These are phyloP conservation scores for Raddia guianensis DNA, from an alignment of 176 grass and related monocot species.

Conservation along the genomic window DNA sequence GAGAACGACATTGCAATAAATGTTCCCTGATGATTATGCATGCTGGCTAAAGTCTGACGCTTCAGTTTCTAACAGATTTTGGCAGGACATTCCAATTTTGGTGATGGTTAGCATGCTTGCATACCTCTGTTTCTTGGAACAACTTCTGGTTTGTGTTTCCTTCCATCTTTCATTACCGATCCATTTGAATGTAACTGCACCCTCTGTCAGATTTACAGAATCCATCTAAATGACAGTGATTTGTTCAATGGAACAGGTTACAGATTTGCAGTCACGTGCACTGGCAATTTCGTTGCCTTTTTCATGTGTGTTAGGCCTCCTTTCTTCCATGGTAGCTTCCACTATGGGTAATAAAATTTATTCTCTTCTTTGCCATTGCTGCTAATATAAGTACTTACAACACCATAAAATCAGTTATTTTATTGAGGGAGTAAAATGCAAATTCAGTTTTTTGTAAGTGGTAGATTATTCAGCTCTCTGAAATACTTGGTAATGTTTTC, in stretches of 20 bases:
- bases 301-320: slow-evolving; percentile 84
- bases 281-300: slow-evolving; percentile 95
- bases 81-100: slow-evolving; percentile 93
- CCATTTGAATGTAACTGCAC: slow-evolving; percentile 13
- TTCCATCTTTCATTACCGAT: slow-evolving; percentile 26
- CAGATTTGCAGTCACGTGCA: slow-evolving; percentile 62
- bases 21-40: too few relatives aligned
- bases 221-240: slow-evolving; percentile 9
- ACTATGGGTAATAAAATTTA: slow-evolving; percentile 74
- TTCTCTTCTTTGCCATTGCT: slow-evolving; percentile 16
- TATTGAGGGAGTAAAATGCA: slow-evolving; percentile 6
- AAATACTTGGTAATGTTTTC: too few relatives aligned
- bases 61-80: too few relatives aligned
- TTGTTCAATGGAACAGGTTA: slow-evolving; percentile 58
- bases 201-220: slow-evolving; percentile 26
- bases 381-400: background rate
- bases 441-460: background rate
- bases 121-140: slow-evolving; percentile 99
- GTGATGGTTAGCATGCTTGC: slow-evolving; percentile 99
- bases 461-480: too few relatives aligned
- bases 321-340: slow-evolving; percentile 94
- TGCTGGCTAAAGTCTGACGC: too few relatives aligned
- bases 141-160: slow-evolving; percentile 78
- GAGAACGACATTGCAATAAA: too few relatives aligned
- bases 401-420: background rate